Evolutionary conservation across 805 yeast species (phyloP).

Genomic region (Metschnikowia cerradonensis): DNA sequence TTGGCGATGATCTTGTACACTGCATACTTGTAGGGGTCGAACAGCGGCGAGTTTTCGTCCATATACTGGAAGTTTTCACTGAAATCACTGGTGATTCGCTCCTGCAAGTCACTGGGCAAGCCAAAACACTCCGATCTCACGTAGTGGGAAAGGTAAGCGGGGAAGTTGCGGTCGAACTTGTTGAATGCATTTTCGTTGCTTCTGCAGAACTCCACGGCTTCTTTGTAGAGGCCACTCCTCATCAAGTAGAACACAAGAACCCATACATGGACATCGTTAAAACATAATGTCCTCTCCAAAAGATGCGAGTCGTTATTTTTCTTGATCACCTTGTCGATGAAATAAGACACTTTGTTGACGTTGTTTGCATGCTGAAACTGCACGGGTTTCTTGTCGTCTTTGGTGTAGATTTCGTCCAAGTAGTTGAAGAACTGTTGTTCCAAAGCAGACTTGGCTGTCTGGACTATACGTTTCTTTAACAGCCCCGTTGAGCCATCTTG

Average conservation of each 20-base stretch:
- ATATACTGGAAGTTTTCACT: conserved; percentile 71
- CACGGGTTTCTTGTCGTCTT: conserved; percentile 42
- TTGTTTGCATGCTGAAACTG: conserved; percentile 56
- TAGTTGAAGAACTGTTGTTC: conserved; percentile 76
- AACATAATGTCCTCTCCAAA: conserved; percentile 35
- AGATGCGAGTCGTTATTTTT: conserved; percentile 27
- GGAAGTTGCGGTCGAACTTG: conserved; percentile 81
- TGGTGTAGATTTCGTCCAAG: conserved; percentile 60
- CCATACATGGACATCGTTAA: conserved; percentile 93
- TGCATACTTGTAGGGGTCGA: conserved; percentile 88
- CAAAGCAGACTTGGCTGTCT: conserved; percentile 55
- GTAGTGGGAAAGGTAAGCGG: conserved; percentile 71
- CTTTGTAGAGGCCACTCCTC: conserved; percentile 77
- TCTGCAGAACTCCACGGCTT: conserved; percentile 67
- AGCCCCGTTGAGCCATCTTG: background rate
- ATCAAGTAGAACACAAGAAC: conserved; percentile 79
- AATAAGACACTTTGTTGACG: conserved; percentile 64
- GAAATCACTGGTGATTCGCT: conserved; percentile 73
- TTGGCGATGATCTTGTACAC: conserved; percentile 91
- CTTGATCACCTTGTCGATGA: conserved; percentile 38
- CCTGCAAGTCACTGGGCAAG: conserved; percentile 63
- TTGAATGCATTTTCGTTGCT: conserved; percentile 69
- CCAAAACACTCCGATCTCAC: conserved; percentile 47
- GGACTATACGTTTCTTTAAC: conserved; percentile 44
- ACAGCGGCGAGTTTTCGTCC: conserved; percentile 45